Percentiles rank a stretch among this genome's conserved stretches.
phyloP scores from a whole-genome alignment of 2,329 filamentous ascomycete species.

The Apiospora koreana region DNA sequence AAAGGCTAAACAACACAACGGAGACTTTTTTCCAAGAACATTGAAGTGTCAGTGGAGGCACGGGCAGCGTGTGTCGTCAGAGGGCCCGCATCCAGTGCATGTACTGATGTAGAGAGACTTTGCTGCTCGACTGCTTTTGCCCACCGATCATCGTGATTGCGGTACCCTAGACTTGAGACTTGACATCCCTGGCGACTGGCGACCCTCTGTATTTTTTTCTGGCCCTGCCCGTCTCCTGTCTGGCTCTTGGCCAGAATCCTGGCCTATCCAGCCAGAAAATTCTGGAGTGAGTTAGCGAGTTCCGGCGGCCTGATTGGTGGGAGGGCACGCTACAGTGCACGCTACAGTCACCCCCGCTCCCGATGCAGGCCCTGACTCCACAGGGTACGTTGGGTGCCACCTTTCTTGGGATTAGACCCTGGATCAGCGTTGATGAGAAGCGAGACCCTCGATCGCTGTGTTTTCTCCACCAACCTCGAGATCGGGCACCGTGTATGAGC shows the following conservation, averaged over 20 bases:
- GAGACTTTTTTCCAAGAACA: background rate
- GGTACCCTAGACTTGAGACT: background rate
- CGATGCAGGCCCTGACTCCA: no score
- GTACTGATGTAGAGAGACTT: background rate
- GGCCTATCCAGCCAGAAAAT: background rate
- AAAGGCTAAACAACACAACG: background rate
- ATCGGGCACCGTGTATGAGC: conserved; percentile 9
- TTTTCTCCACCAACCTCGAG: conserved; percentile 10
- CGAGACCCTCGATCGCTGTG: conserved; percentile 5
- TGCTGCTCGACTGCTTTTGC: background rate
- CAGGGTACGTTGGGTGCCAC: background rate
- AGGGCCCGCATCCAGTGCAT: background rate
- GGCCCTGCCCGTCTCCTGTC: background rate
- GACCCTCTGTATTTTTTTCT: no score
- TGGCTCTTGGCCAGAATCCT: no score
- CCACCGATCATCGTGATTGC: background rate
- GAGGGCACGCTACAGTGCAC: no score
- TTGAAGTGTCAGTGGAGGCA: background rate
- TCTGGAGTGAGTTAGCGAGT: background rate
- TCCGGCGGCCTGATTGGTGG: background rate
- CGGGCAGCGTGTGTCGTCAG: background rate
- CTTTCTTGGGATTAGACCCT: background rate
- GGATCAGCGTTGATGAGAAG: conserved; percentile 3
- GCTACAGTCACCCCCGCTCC: background rate
- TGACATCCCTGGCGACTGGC: no score